Evolutionary conservation across 2,329 filamentous ascomycete genomes (phyloP), one percentile per base, ranked within the genome.

Genomic region (Ophiosphaerella korrae): DNA sequence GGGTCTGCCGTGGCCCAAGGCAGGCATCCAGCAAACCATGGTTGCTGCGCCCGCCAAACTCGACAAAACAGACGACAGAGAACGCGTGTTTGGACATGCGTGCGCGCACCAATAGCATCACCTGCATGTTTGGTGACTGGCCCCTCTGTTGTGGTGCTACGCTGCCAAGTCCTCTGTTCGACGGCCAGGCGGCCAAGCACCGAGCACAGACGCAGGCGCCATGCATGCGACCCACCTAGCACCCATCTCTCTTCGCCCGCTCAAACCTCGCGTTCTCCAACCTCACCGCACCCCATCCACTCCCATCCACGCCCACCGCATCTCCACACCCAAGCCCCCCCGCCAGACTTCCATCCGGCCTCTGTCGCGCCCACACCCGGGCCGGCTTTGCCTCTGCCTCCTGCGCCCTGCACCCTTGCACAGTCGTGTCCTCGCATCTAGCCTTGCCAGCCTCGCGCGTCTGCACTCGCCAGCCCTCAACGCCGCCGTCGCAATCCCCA

Each of bases 291-390:
- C 6, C 32, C 38, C 45, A 36, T 39, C 31, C 42, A 37, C 24
- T 32, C 36, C 31, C 39, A 36, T 56, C 35, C 49, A 52, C 37
- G 55, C 21, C 47, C 40, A 26, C 55, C 23, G 29, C 31, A 24
- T 24, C 40, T 11, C 29, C 5, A 7, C 26, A 24, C 24, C 14
- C 39, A 34, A n/a, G n/a, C n/a, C 45, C 45, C 16, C 36, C 32
- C 34, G 32, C 53, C 47, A 21, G 7, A 9, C 24, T 11, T 52
- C 53, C 60, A 67, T 60, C 60, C 45, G 39, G 36, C 43, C 14
- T 37, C 46, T 48, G 60, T 63, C 56, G 64, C 62, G 59, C 58
- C 61, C 60, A 64, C 59, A 54, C 48, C 48, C 50, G 57, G 60
- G 56, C 61, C 58, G 53, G 52, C 55, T 46, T 46, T 50, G 50